These are phyloP conservation scores for Leptographium radiaticola DNA, from an alignment of 2,329 filamentous ascomycete genomes.

Conservation along the genomic window DNA sequence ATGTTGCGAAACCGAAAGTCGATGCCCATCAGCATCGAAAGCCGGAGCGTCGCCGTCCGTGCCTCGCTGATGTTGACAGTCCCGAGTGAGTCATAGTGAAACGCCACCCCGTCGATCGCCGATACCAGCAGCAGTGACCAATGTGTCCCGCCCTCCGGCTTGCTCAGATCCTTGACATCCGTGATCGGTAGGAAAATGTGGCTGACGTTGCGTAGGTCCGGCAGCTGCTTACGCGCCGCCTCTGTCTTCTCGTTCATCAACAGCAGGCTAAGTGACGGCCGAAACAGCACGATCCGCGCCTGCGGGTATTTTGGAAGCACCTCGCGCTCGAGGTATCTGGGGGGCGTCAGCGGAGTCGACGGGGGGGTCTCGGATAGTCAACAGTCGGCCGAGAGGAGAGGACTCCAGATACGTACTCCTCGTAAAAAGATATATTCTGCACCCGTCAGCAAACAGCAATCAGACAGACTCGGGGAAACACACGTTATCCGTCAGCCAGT, in stretches of 20 bases:
- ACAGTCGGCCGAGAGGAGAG: background rate
- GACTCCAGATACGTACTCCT: slow-evolving; percentile 50
- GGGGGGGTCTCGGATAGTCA: background rate
- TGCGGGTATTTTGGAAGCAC: slow-evolving; percentile 67
- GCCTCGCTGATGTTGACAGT: slow-evolving; percentile 67
- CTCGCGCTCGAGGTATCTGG: slow-evolving; percentile 75
- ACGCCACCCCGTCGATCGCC: slow-evolving; percentile 77
- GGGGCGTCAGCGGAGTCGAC: background rate
- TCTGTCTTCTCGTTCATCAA: slow-evolving; percentile 52
- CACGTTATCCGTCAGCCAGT: slow-evolving; percentile 96
- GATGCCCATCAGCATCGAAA: slow-evolving; percentile 54
- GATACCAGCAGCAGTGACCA: slow-evolving; percentile 91
- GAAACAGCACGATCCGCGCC: slow-evolving; percentile 78
- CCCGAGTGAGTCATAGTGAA: slow-evolving; percentile 87
- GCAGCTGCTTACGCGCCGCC: slow-evolving; percentile 33
- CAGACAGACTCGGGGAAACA: slow-evolving; percentile 15
- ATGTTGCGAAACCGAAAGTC: slow-evolving; percentile 67
- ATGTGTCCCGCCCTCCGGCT: slow-evolving; percentile 83
- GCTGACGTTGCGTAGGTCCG: slow-evolving; percentile 66
- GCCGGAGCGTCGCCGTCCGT: slow-evolving; percentile 51
- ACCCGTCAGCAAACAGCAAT: background rate
- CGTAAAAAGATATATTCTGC: slow-evolving; percentile 92
- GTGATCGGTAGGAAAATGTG: slow-evolving; percentile 96
- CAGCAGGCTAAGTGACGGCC: slow-evolving; percentile 87
- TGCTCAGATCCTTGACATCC: slow-evolving; percentile 61